Evolutionary conservation across 306 rosid species (phyloP), one percentile per base, ranked within the genome.

Genomic region (Dalbergia oliveri): DNA sequence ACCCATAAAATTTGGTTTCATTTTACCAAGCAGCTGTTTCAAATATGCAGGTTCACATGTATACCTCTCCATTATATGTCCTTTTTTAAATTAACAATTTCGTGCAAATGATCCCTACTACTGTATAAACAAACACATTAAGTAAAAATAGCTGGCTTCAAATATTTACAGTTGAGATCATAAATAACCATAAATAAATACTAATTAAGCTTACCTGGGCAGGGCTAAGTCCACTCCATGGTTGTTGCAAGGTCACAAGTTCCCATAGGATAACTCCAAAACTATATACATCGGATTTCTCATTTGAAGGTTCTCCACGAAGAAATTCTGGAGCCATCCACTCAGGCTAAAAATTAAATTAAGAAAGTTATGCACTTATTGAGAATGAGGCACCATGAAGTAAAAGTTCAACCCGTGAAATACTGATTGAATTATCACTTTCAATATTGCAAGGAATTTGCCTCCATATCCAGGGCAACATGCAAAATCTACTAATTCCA

Each of bases 311-410:
- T 76, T 95, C 99, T 72, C 97, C 99, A 0, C 97, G 98, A 69
- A 95, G 99, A 85, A 95, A 95, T 74, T 95, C 98, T 5, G 99
- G 99, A 85, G 99, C 99, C 99, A 95, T 95, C 99, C 99, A 95
- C 94, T 93, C 99, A 0, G 97, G 96, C 99, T 95, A 86, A 86
- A 93, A 91, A 87, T 60, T 88, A 88, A 84, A 86, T 67, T 37
- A 86, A 81, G 77, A 77, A 76, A 75, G 90, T 88, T 85, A 86
- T 72, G 83, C 84, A 77, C 58, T 77, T 82, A 70, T 76, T 75
- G 79, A 84, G 69, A 57, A 73, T 45, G 85, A 82, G 68, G 82
- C 78, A 80, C 77, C 50, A 83, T 76, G 19, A 83, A 83, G 83
- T 74, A 81, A 80, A 84, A 86, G 31, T 68, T 87, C 81, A 85